phyloP scores from a whole-genome alignment of 805 yeast genomes.

The Candida chilensis region DNA sequence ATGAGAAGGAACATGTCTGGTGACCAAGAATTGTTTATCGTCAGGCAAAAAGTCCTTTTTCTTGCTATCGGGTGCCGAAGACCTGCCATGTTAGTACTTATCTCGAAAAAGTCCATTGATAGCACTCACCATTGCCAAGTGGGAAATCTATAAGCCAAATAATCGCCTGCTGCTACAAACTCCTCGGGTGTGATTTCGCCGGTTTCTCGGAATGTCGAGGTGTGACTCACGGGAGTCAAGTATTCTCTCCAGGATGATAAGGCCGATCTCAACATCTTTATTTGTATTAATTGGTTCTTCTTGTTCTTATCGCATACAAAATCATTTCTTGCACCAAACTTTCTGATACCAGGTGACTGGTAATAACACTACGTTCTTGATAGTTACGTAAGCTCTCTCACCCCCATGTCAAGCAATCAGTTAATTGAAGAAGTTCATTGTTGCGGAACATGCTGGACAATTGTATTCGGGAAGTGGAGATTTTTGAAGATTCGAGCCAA shows the following conservation, averaged over 20 bases:
- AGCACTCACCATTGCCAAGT: slow-evolving; percentile 81
- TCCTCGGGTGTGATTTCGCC: slow-evolving; percentile 97
- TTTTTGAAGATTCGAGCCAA: no score
- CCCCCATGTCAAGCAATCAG: no score
- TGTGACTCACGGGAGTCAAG: slow-evolving; percentile 81
- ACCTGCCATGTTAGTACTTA: slow-evolving; percentile 4
- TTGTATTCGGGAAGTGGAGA: no score
- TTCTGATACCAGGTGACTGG: no score
- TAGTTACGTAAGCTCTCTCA: no score
- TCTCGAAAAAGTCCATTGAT: background rate
- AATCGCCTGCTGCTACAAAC: slow-evolving; percentile 91
- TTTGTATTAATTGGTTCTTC: no score
- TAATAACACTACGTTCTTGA: no score
- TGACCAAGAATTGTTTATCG: slow-evolving; percentile 81
- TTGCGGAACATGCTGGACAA: no score
- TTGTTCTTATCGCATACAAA: no score
- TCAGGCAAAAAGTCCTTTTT: slow-evolving; percentile 67
- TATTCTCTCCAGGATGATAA: slow-evolving; percentile 84
- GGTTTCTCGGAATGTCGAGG: slow-evolving; percentile 75
- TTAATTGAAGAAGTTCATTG: no score
- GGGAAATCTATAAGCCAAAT: slow-evolving; percentile 83
- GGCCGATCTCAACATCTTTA: slow-evolving; percentile 57
- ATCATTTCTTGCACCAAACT: no score
- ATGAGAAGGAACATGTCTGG: slow-evolving; percentile 83
- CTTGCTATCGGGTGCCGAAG: slow-evolving; percentile 44